phyloP scores from a whole-genome alignment of 805 yeast genomes.

The Candida patagonica region DNA sequence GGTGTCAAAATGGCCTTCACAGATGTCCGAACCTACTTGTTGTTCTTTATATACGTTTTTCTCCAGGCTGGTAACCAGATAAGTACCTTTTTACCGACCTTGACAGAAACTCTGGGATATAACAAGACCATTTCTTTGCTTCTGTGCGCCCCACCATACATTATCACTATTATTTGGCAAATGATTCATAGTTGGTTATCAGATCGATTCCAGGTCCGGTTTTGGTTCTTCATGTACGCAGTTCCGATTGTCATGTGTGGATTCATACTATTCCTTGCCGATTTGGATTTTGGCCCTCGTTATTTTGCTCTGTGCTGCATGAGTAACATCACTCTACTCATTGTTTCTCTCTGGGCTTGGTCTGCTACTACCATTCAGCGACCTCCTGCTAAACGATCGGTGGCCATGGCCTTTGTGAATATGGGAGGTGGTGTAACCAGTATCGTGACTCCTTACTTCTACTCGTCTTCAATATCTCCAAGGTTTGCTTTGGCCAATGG shows the following conservation, averaged over 20 bases:
- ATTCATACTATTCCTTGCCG: conserved; percentile 16
- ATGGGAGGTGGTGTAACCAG: conserved; percentile 23
- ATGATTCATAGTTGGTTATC: conserved; percentile 50
- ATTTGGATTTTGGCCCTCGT: conserved; percentile 46
- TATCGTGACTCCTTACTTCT: conserved; percentile 21
- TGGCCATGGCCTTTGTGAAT: conserved; percentile 46
- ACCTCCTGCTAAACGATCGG: conserved; percentile 51
- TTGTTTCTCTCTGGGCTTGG: conserved; percentile 50
- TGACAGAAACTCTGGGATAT: conserved; percentile 47
- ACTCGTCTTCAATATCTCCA: conserved; percentile 1
- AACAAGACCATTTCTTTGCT: conserved; percentile 41
- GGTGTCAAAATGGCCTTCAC: conserved; percentile 1
- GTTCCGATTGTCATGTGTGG: conserved; percentile 30
- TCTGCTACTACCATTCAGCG: conserved; percentile 46
- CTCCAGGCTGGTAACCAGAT: conserved; percentile 53
- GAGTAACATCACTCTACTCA: conserved; percentile 28
- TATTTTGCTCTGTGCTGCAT: conserved; percentile 38
- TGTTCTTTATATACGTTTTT: conserved; percentile 24
- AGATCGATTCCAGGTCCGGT: conserved; percentile 46
- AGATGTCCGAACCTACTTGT: conserved; percentile 1
- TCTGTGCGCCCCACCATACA: conserved; percentile 52
- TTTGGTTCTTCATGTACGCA: conserved; percentile 37
- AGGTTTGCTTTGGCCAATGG: neutral
- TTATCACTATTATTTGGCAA: conserved; percentile 41
- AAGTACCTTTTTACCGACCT: conserved; percentile 53